phyloP scores from a whole-genome alignment of 208 protist species.

The Leishmania tropica region DNA sequence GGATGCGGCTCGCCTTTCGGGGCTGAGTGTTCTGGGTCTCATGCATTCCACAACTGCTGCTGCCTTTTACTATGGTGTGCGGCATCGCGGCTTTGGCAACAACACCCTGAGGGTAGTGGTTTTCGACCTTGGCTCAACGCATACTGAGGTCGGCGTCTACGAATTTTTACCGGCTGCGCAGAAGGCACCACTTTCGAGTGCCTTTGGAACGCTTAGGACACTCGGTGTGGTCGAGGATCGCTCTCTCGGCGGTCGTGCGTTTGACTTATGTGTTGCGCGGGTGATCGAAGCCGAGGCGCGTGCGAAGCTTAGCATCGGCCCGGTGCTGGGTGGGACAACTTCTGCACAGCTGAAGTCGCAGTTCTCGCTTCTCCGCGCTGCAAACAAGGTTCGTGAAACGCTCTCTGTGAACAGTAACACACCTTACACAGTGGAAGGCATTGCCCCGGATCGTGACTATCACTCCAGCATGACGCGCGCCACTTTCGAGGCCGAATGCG shows the following conservation, averaged over 20 bases:
- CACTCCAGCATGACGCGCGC: conserved; percentile 64
- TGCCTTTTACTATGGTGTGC: conserved; percentile 88
- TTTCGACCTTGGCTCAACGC: conserved; percentile 87
- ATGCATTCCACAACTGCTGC: conserved; percentile 93
- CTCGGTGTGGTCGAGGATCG: conserved; percentile 73
- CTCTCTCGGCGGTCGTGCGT: conserved; percentile 83
- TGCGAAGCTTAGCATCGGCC: conserved; percentile 63
- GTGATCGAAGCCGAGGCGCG: conserved; percentile 88
- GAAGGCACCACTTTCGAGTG: conserved; percentile 32
- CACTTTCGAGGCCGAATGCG: conserved; percentile 88
- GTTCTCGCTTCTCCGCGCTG: conserved; percentile 89
- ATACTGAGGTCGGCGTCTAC: conserved; percentile 89
- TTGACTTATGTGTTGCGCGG: conserved; percentile 91
- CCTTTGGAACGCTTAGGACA: conserved; percentile 80
- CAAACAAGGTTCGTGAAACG: conserved; percentile 89
- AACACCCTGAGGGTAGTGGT: conserved; percentile 72
- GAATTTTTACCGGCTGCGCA: conserved; percentile 67
- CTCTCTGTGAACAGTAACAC: conserved; percentile 92
- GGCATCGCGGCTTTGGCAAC: conserved; percentile 80
- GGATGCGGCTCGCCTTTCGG: conserved; percentile 86
- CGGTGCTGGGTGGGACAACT: conserved; percentile 47
- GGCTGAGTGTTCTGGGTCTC: conserved; percentile 85
- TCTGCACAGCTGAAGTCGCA: conserved; percentile 76
- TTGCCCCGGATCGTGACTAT: conserved; percentile 87
- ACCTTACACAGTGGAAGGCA: conserved; percentile 89